Conservation (phyloP, 148 eudicot genomes). For the Gaultheria prostrata region DNA sequence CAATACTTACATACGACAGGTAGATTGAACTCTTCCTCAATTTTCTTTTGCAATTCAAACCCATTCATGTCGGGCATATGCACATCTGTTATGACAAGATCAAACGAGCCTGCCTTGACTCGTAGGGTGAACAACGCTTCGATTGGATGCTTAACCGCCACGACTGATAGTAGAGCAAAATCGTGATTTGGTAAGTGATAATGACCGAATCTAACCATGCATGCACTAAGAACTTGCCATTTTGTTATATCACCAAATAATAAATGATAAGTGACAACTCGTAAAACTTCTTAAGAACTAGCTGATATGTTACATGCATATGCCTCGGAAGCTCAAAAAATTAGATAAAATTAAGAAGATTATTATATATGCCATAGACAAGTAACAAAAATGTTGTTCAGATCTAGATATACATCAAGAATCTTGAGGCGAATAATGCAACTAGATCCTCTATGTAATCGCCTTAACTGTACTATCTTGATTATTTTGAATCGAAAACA, state of each 20-base stretch:
- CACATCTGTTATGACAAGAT: constrained; percentile 53
- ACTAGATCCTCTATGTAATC: background rate
- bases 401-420: background rate
- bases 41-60: constrained; percentile 41
- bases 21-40: constrained; percentile 40
- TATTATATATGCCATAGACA: background rate
- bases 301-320: background rate
- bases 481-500: background rate
- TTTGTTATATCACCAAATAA: background rate
- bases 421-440: background rate
- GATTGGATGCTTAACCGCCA: constrained; percentile 34
- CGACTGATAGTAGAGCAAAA: constrained; percentile 34
- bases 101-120: constrained; percentile 31
- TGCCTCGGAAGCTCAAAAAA: background rate
- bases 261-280: background rate
- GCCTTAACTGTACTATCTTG: background rate
- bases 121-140: constrained; percentile 46
- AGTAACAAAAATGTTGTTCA: background rate
- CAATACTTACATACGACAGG: constrained; percentile 56
- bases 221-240: background rate
- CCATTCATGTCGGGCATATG: constrained; percentile 78
- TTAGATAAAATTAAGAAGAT: background rate
- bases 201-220: constrained; percentile 4
- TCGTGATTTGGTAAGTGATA: background rate
- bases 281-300: background rate